Conservation (phyloP, 495 filamentous ascomycete species). For the Aspergillus hancockii region DNA sequence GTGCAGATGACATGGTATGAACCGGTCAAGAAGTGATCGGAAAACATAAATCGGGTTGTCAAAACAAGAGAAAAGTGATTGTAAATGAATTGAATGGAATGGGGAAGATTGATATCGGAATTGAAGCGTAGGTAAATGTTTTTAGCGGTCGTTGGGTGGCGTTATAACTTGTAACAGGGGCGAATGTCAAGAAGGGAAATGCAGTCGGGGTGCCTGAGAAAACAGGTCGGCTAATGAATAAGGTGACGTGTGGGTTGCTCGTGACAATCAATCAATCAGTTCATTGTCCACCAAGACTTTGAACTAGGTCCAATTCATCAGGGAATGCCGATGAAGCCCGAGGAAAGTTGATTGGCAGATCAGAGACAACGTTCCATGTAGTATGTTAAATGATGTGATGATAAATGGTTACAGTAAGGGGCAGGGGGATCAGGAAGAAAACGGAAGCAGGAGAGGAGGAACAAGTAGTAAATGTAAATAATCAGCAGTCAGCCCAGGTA, state of each 20-base stretch:
- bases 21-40: slow-evolving; percentile 10
- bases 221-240: not conserved
- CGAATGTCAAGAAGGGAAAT: not conserved
- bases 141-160: slow-evolving; percentile 2
- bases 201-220: not conserved
- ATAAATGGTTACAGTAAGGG: not conserved
- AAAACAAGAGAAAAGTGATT: not conserved
- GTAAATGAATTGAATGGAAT: not conserved
- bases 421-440: not conserved
- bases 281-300: not conserved
- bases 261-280: slow-evolving; percentile 5
- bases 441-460: not conserved
- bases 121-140: not conserved
- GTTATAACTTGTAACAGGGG: slow-evolving; percentile 3
- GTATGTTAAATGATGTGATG: not conserved
- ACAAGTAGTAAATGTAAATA: not conserved
- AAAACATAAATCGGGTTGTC: slow-evolving; percentile 13
- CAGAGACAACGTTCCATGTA: not conserved
- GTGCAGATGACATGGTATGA: slow-evolving; percentile 56
- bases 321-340: not conserved
- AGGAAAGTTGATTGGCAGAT: not conserved
- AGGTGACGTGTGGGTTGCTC: not conserved
- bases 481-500: not conserved
- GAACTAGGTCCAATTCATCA: not conserved
- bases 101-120: not conserved